These are phyloP conservation scores for Cryptococcus sp. DNA, from an alignment of 1,284 basidiomycete species.

Conservation along the genomic window DNA sequence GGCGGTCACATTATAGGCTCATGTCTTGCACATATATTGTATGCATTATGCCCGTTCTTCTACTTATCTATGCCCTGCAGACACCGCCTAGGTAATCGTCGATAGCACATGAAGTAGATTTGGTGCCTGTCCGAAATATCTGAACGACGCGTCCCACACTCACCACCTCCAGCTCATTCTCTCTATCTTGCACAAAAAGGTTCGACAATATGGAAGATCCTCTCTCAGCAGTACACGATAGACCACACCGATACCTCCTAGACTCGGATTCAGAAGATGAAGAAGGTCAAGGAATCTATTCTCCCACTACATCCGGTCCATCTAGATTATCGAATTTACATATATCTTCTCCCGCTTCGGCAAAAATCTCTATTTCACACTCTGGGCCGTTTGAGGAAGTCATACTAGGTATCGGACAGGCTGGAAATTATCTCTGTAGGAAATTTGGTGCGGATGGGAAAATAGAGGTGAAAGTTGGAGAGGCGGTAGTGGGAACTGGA, in stretches of 20 bases:
- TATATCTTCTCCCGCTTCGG: neutral
- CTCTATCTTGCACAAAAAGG: neutral
- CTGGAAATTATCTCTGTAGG: slow-evolving; percentile 26
- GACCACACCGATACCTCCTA: slow-evolving; percentile 42
- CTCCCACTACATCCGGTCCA: slow-evolving; percentile 2
- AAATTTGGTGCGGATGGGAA: slow-evolving; percentile 5
- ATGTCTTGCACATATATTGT: no score
- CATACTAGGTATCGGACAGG: slow-evolving; percentile 32
- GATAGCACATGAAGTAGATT: no score
- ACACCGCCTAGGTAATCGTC: no score
- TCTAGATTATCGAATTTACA: slow-evolving; percentile 7
- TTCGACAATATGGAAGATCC: slow-evolving; percentile 35
- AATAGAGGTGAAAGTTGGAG: slow-evolving; percentile 10
- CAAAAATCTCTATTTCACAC: neutral
- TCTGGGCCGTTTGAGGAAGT: slow-evolving; percentile 3
- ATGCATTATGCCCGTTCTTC: no score
- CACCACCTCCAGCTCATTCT: neutral
- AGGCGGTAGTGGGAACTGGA: slow-evolving; percentile 7
- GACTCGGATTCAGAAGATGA: slow-evolving; percentile 46
- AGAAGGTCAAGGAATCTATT: slow-evolving; percentile 41
- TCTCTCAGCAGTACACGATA: slow-evolving; percentile 24
- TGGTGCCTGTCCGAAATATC: no score
- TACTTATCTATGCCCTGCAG: no score
- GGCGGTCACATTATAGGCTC: no score
- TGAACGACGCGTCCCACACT: neutral